These are phyloP conservation scores for Phanerodontia chrysosporium DNA, from an alignment of 768 basidiomycete species.

Conservation along the genomic window DNA sequence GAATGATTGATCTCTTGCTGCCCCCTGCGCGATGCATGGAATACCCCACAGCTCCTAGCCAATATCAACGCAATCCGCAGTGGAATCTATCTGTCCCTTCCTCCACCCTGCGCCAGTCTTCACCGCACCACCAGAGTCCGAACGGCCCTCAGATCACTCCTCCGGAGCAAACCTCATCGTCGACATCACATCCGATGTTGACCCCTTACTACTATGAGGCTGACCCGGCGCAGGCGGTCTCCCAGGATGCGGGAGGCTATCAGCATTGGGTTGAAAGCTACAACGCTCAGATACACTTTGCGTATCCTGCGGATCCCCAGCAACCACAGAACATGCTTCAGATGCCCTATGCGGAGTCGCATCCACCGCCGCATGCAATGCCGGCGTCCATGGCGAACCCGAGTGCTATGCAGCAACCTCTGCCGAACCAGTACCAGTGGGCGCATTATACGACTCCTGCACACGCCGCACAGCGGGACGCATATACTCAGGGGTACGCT, in stretches of 20 bases:
- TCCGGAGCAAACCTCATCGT: not conserved
- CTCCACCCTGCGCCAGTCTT: not conserved
- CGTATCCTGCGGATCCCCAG: not conserved
- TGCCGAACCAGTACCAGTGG: constrained; percentile 6
- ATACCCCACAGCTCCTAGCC: not conserved
- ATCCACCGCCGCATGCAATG: not conserved
- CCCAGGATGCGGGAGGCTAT: constrained; percentile 5
- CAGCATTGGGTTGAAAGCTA: constrained; percentile 9
- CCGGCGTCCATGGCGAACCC: not conserved
- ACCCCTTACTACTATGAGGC: constrained; percentile 1
- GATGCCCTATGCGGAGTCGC: not conserved
- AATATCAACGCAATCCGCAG: not conserved
- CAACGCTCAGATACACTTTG: constrained; percentile 3
- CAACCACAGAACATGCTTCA: not conserved
- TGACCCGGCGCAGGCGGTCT: not conserved
- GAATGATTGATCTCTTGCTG: not conserved
- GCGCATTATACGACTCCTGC: not conserved
- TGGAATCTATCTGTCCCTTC: not conserved
- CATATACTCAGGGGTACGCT: not conserved
- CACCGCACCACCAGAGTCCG: constrained; percentile 2
- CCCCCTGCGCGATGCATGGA: not conserved
- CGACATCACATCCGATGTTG: not conserved
- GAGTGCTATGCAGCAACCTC: not conserved
- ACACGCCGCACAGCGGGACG: not conserved
- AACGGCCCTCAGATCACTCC: not conserved